Conservation (phyloP, 345 rosid genomes). For the Hypericum androsaemum region DNA sequence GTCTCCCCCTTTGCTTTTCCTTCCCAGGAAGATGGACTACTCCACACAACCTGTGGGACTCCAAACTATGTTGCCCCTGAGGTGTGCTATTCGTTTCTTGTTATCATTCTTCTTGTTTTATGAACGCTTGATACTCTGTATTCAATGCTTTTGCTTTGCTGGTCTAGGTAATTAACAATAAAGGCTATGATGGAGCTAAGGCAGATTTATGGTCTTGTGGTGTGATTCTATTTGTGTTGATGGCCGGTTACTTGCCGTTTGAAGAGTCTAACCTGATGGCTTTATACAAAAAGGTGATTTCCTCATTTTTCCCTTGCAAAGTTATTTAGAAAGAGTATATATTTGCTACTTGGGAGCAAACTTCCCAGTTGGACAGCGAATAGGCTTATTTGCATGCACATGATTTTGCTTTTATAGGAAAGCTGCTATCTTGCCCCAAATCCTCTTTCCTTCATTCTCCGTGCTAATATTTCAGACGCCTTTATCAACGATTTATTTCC, state of each 20-base stretch:
- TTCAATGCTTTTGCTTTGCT: slow-evolving; percentile 8
- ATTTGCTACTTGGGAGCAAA: no score
- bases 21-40: slow-evolving; percentile 86
- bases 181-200: slow-evolving; percentile 95
- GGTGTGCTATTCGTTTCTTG: slow-evolving; percentile 31
- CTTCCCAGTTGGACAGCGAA: no score
- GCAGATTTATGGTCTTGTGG: slow-evolving; percentile 99
- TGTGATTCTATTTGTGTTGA: slow-evolving; percentile 87
- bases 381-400: no score
- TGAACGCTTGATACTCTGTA: slow-evolving; percentile 4
- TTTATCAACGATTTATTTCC: no score
- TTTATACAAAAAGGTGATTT: slow-evolving; percentile 64
- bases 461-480: no score
- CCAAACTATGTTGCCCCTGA: slow-evolving; percentile 99
- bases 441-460: no score
- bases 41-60: slow-evolving; percentile 97
- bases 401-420: no score
- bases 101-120: not conserved
- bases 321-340: no score
- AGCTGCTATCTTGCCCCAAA: no score
- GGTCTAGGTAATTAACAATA: slow-evolving; percentile 78
- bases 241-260: slow-evolving; percentile 97
- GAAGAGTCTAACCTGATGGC: slow-evolving; percentile 82
- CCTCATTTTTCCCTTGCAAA: slow-evolving; percentile 1
- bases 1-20: slow-evolving; percentile 6